Evolutionary conservation across 345 rosid species (phyloP).

Genomic region (Eucalyptus albens): DNA sequence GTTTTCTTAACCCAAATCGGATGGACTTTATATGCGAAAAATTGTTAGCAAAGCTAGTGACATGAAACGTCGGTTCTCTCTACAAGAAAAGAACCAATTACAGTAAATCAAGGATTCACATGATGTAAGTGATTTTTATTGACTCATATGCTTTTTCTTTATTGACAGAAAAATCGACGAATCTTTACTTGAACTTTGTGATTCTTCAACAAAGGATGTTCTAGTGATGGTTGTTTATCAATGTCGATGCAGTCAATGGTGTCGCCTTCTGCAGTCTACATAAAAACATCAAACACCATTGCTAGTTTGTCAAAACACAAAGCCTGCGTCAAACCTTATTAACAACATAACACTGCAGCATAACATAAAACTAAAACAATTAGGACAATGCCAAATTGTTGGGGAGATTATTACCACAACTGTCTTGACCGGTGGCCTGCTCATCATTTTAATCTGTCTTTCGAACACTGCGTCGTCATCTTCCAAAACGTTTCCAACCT

Average conservation of each 20-base stretch:
- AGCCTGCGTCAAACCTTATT: background rate
- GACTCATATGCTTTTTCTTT: background rate
- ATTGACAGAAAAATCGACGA: background rate
- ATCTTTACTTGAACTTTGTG: background rate
- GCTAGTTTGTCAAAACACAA: background rate
- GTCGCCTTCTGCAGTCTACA: background rate
- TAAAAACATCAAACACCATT: background rate
- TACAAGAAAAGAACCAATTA: background rate
- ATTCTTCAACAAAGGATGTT: background rate
- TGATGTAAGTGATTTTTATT: background rate
- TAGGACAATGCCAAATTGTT: background rate
- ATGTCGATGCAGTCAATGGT: background rate
- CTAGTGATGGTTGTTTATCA: background rate
- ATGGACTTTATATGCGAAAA: background rate
- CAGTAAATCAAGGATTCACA: background rate
- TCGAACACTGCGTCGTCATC: background rate
- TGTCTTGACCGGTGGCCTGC: background rate
- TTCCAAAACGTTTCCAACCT: background rate
- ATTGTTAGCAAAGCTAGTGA: fast-evolving
- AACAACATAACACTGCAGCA: background rate
- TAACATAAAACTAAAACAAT: background rate
- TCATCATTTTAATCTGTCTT: background rate
- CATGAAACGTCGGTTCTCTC: background rate
- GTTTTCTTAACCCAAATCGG: background rate
- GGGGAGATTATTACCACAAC: background rate